Evolutionary conservation across 192 early-diverging fungal species (phyloP), one percentile per base, ranked within the genome.

Genomic region (Backusella liffmaniae): DNA sequence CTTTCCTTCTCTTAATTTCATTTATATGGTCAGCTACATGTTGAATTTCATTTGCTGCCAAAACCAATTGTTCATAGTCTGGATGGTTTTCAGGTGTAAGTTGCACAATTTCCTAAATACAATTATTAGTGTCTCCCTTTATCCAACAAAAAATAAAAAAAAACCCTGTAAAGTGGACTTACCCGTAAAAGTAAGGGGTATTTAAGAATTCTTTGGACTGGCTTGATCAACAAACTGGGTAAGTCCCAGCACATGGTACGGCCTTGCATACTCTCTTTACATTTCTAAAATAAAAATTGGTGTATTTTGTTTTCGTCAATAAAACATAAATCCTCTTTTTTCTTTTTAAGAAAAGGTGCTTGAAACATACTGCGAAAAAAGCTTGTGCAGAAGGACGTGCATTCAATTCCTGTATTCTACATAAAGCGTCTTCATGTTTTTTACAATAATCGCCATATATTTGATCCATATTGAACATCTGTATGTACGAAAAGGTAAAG

Each of bases 171-270:
- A 49, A 34, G 7, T 26, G 23, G 15, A 32, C 70, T 69, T 86
- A 90, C 90, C 72, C 91, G 90, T 39, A 98, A 83, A 67, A 98
- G 83, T 3, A 99, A 84, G 1, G 97, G 97, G 79, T 97, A 97
- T 82, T 97, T 96, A n/a, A 99, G 84, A n/a, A 99, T 94, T 37
- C 97, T 89, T 82, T 99, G 97, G 8, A 99, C 96, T 15, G 97
- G 97, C 77, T 99, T 99, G 82, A 99, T 96, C 6, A 99, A 84
- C 77, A 99, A 82, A 74, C 91, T 92, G 0, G 92, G 87, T 74
- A 99, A 84, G 83, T 99, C 97, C 97, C 97, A 99, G 70, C 94
- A 93, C 32, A 87, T 89, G 1, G 96, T 96, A 75, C 84, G 80
- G 6, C 91, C 93, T 66, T 91, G 85, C 34, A 92, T 84, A 71